Evolutionary conservation across 2,329 filamentous ascomycete genomes (phyloP), one percentile per base, ranked within the genome.

Genomic region (Fusarium chaquense): DNA sequence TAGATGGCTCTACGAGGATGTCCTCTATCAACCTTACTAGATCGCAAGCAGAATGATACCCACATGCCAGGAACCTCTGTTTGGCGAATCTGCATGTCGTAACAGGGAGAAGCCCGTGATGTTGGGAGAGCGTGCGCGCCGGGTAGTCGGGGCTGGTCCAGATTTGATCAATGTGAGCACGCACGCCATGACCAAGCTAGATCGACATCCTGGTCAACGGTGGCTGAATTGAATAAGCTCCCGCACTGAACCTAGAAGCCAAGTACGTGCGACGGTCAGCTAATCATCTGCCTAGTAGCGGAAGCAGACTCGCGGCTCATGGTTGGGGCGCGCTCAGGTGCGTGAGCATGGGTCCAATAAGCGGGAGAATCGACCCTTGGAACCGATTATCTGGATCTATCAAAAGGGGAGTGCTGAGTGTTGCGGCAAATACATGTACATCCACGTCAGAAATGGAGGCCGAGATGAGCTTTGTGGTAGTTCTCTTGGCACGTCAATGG

Each of bases 41-140:
- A 74, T 75, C 71, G 66, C 70, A 75, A 72, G 45, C 38, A 73
- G 60, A 67, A 67, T 49, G 50, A 70, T 70, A 71, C 67, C 70
- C 72, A 76, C 71, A 64, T 50, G 52, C 65, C 67, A 72, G 71
- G 54, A 70, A 73, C 65, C 72, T 71, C 59, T 71, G 73, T 73
- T 70, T 66, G 65, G 68, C 70, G 66, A 72, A 64, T 62, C 49
- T 62, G 61, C 53, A 66, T 62, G 52, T 62, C 28, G 67, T 69
- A 67, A 58, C 59, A 73, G 61, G 73, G 64, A 72, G 65, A 75
- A 66, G 55, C 53, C 67, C 62, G 65, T 67, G 43, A 64, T 64
- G 45, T 61, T 63, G 49, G 52, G 57, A 61, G 64, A 73, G 56
- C 55, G 56, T 65, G 49, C 54, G 55, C 49, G 64, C 67, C 69